phyloP scores from a whole-genome alignment of 805 yeast genomes.

The Pichia occidentalis region DNA sequence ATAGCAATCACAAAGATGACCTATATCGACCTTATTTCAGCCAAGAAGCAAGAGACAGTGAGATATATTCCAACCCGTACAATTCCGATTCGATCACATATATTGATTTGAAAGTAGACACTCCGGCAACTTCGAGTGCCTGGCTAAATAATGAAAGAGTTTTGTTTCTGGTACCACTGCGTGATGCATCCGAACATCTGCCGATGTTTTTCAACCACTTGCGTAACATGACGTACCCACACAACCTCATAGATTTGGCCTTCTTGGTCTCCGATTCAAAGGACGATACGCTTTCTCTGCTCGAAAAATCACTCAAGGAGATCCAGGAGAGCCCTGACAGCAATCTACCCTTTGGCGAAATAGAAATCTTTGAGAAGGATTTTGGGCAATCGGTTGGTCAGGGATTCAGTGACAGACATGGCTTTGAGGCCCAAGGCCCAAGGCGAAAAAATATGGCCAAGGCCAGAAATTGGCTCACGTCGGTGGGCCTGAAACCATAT shows the following conservation, averaged over 20 bases:
- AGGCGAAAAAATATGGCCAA: slow-evolving; percentile 92
- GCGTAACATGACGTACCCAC: slow-evolving; percentile 53
- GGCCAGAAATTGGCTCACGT: slow-evolving; percentile 89
- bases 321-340: slow-evolving; percentile 63
- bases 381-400: slow-evolving; percentile 93
- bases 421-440: slow-evolving; percentile 94
- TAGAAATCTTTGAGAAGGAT: slow-evolving; percentile 85
- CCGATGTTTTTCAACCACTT: slow-evolving; percentile 57
- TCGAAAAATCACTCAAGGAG: slow-evolving; percentile 46
- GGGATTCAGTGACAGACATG: slow-evolving; percentile 88
- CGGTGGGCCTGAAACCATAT: slow-evolving; percentile 82
- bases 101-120: slow-evolving; percentile 37
- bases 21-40: slow-evolving; percentile 17
- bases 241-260: slow-evolving; percentile 51
- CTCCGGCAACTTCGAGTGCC: slow-evolving; percentile 38
- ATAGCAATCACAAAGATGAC: background rate
- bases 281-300: slow-evolving; percentile 74
- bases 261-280: slow-evolving; percentile 86
- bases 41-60: no score
- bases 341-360: slow-evolving; percentile 66
- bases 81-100: slow-evolving; percentile 10
- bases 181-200: slow-evolving; percentile 55
- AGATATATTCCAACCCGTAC: no score
- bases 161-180: slow-evolving; percentile 48
- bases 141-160: slow-evolving; percentile 50